Base-by-base conservation (phyloP, 2,329 filamentous ascomycete species). In the Fusarium pseudoanthophilum region DNA sequence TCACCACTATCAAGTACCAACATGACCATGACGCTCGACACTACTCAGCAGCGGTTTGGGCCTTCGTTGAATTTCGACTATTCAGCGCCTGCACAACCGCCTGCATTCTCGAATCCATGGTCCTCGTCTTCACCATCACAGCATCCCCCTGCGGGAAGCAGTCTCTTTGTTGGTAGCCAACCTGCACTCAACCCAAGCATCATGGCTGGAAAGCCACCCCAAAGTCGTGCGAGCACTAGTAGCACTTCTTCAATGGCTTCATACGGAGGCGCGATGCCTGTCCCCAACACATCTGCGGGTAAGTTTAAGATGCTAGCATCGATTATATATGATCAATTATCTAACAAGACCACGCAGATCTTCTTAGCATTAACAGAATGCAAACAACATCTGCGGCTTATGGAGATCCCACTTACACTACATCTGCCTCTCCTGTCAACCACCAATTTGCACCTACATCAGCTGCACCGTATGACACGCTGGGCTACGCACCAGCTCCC, bases 1-100 rank as follows among this genome's bases (percentile, higher is more conserved):
- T 67, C 63, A 67, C 64, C 69, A 52, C 62, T 58, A 64, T 61
- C 48, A 63, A 52, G 67, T 68, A 62, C 76, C 85, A 90, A 83
- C 83, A 97, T 97, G 95, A 96, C 94, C 85, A 97, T 97, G 94
- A 93, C 95, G 83, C 90, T 97, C 87, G 94, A 97, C 86, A 91
- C 91, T 80, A 93, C 95, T 83, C 94, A 95, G 85, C 93, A 91
- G 86, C 90, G 90, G 82, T 93, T 92, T 85, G 93, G 89, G 80
- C 89, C 88, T 80, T 84, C 88, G 81, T 84, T 97, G 86, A 91
- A 90, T 83, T 96, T 95, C 87, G 93, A 95, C 82, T 94, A 93
- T 83, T 83, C 86, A 67, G 82, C 84, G 40, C 80, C 82, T 75
- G 72, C 69, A 81, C 87, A 79, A 81, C 88, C 86, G 80, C 87